phyloP scores from a whole-genome alignment of 768 basidiomycete genomes.

The Xerocomus potaroensis region DNA sequence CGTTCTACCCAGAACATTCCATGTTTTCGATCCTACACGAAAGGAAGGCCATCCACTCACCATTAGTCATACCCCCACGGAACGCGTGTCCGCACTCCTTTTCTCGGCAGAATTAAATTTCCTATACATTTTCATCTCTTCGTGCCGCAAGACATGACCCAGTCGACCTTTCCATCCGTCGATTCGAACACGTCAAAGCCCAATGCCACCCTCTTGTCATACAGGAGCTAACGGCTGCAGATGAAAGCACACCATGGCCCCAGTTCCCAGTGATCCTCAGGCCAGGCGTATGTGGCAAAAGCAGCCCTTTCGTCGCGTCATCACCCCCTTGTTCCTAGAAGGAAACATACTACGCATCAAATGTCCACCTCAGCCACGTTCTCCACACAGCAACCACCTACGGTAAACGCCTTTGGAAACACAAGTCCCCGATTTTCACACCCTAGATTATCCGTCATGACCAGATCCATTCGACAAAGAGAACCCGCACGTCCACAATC shows the following conservation, averaged over 20 bases:
- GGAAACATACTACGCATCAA: slow-evolving; percentile 2
- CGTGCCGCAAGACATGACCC: background rate
- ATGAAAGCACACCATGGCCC: background rate
- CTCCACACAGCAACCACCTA: slow-evolving; percentile 4
- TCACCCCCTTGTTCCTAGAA: background rate
- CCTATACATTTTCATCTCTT: background rate
- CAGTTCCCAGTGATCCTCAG: background rate
- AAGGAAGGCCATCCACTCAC: background rate
- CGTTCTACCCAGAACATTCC: slow-evolving; percentile 27
- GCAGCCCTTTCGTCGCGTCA: too few relatives aligned
- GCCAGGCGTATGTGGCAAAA: slow-evolving; percentile 7
- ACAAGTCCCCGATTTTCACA: background rate
- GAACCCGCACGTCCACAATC: background rate
- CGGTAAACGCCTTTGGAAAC: background rate
- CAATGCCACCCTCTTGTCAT: background rate
- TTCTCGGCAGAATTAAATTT: slow-evolving; percentile 14
- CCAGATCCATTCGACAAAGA: slow-evolving; percentile 3
- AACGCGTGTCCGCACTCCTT: too few relatives aligned
- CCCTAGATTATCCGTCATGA: background rate
- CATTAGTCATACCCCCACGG: too few relatives aligned
- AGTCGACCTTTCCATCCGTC: slow-evolving; percentile 2
- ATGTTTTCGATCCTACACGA: slow-evolving; percentile 1
- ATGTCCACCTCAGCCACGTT: too few relatives aligned
- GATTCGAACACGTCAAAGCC: too few relatives aligned
- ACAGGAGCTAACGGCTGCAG: slow-evolving; percentile 9